A percentile compares a stretch with the other conserved stretches of the same genome.
Evolutionary conservation across 1,284 basidiomycete genomes (phyloP).

Genomic region (Papiliotrema flavescens): DNA sequence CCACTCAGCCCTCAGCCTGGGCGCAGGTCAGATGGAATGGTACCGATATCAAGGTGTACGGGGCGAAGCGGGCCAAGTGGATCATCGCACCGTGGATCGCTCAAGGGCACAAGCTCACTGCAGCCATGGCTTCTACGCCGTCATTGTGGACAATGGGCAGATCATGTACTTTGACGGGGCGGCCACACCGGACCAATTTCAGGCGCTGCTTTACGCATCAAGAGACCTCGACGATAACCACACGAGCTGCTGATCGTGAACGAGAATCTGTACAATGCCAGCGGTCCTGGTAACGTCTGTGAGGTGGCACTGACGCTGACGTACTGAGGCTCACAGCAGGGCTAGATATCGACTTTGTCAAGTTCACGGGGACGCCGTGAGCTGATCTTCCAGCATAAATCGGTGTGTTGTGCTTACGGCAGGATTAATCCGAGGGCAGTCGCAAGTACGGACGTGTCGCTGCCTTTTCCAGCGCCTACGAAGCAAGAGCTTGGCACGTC

Average conservation of each 20-base stretch:
- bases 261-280: conserved; percentile 6
- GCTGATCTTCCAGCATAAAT: neutral
- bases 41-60: conserved; percentile 10
- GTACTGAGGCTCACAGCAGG: neutral
- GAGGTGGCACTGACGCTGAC: neutral
- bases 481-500: no score
- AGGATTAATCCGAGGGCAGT: no score
- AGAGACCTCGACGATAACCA: conserved; percentile 6
- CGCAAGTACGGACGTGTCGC: no score
- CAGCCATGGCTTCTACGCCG: conserved; percentile 14
- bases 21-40: conserved; percentile 15
- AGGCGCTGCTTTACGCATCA: conserved; percentile 4
- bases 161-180: conserved; percentile 8
- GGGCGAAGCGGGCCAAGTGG: conserved; percentile 16
- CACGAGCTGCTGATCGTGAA: conserved; percentile 13
- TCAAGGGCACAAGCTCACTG: neutral
- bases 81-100: neutral
- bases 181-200: conserved; percentile 3
- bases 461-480: no score
- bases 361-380: conserved; percentile 12
- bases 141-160: conserved; percentile 11
- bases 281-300: neutral
- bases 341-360: conserved; percentile 16
- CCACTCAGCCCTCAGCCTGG: conserved; percentile 7
- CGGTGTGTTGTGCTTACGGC: no score